Percentiles rank a stretch among this genome's conserved stretches.
These are phyloP conservation scores for Salix purpurea DNA, from an alignment of 345 rosid genomes.

Conservation along the genomic window DNA sequence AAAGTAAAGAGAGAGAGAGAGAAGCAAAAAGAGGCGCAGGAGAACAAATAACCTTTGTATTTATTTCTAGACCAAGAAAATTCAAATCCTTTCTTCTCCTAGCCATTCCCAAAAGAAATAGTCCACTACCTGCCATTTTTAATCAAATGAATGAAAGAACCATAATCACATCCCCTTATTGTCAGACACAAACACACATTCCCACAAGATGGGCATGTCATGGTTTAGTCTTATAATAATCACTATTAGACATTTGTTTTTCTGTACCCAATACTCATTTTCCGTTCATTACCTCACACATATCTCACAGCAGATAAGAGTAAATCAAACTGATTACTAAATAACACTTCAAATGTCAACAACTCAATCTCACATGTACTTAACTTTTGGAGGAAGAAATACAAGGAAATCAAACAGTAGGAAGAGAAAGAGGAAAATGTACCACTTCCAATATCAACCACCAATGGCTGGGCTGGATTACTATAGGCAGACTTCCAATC, in stretches of 20 bases:
- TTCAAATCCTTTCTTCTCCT: conserved; percentile 44
- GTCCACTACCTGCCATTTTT: conserved; percentile 49
- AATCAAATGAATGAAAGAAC: conserved; percentile 2
- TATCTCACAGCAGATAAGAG: not conserved
- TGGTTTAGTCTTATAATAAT: not conserved
- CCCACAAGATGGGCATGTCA: not conserved
- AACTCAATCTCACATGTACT: not conserved
- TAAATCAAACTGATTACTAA: not conserved
- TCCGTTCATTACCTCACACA: not conserved
- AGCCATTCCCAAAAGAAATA: conserved; percentile 63
- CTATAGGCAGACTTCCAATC: conserved; percentile 45
- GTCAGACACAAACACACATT: not conserved
- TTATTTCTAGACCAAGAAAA: conserved; percentile 66
- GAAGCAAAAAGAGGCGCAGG: not conserved
- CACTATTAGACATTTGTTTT: too few species aligned
- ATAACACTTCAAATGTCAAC: not conserved
- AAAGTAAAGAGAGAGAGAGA: not conserved
- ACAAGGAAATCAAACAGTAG: conserved; percentile 5
- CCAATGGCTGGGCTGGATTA: conserved; percentile 47
- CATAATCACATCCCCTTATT: not conserved
- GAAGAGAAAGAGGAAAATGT: conserved; percentile 10
- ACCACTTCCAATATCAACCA: conserved; percentile 77
- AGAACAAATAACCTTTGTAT: conserved; percentile 45
- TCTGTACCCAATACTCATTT: not conserved
- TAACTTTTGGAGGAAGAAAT: not conserved